Evolutionary conservation across 2,329 filamentous ascomycete genomes (phyloP).

Genomic region (Penicillium sp.): DNA sequence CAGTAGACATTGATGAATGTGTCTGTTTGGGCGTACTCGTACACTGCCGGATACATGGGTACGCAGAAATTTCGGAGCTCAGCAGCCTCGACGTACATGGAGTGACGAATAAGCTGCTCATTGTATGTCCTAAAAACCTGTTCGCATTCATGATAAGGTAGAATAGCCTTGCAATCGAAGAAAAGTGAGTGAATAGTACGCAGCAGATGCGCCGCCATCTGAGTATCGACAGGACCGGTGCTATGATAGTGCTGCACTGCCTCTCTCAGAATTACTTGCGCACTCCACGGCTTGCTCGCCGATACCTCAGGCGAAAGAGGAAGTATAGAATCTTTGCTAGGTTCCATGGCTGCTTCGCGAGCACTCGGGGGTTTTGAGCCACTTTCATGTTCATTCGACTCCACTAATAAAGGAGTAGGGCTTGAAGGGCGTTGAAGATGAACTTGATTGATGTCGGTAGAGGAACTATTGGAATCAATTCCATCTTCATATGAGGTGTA

Average conservation of each 20-base stretch:
- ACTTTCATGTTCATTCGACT: constrained; percentile 28
- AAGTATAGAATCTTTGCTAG: constrained; percentile 23
- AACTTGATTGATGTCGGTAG: constrained; percentile 23
- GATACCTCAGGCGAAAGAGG: constrained; percentile 30
- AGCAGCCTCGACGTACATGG: constrained; percentile 48
- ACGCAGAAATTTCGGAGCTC: constrained; percentile 55
- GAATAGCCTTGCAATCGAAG: constrained; percentile 32
- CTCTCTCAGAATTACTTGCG: constrained; percentile 35
- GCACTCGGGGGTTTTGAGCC: constrained; percentile 12
- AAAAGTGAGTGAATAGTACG: constrained; percentile 39
- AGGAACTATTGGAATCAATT: constrained; percentile 24
- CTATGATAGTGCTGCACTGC: constrained; percentile 39
- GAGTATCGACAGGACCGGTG: constrained; percentile 34
- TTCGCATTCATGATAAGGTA: constrained; percentile 49
- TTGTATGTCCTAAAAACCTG: constrained; percentile 56
- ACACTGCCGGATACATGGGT: constrained; percentile 53
- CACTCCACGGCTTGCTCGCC: constrained; percentile 37
- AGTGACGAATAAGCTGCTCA: constrained; percentile 47
- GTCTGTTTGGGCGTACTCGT: constrained; percentile 54
- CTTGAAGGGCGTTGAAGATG: constrained; percentile 44
- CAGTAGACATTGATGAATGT: constrained; percentile 54
- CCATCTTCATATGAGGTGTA: constrained; percentile 20
- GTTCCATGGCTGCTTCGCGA: not conserved
- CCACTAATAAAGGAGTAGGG: constrained; percentile 32
- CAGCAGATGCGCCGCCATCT: constrained; percentile 39